These are phyloP conservation scores for Cylindrotheca closterium DNA, from an alignment of 108 stramenopile species.

Conservation along the genomic window DNA sequence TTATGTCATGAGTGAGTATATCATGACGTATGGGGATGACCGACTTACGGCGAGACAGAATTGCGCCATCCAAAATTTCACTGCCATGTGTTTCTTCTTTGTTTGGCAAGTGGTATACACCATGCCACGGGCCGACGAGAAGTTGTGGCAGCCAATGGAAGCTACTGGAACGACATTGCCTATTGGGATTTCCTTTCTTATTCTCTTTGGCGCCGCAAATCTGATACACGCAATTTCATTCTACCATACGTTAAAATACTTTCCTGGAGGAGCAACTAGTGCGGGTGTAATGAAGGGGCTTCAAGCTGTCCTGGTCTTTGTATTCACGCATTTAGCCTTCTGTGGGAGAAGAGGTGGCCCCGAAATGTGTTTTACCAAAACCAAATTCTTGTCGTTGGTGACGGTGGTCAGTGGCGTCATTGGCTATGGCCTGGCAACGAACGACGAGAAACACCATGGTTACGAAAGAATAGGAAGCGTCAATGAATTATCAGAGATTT, in stretches of 20 bases:
- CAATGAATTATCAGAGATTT: no score
- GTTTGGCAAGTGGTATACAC: slow-evolving; percentile 77
- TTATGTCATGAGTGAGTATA: slow-evolving; percentile 67
- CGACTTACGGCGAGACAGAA: slow-evolving; percentile 59
- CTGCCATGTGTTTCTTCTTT: slow-evolving; percentile 35
- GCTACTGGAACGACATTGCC: slow-evolving; percentile 45
- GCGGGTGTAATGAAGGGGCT: slow-evolving; percentile 83
- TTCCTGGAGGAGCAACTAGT: slow-evolving; percentile 65
- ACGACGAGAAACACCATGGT: no score
- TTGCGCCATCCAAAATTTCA: slow-evolving; percentile 62
- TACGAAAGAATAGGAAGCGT: no score
- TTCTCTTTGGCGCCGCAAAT: slow-evolving; percentile 40
- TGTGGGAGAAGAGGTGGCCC: slow-evolving; percentile 60
- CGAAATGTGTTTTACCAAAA: slow-evolving; percentile 73
- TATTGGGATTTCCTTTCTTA: slow-evolving; percentile 24
- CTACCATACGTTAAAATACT: slow-evolving; percentile 60
- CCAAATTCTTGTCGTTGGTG: slow-evolving; percentile 54
- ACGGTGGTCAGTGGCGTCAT: slow-evolving; percentile 56
- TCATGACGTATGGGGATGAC: slow-evolving; percentile 44
- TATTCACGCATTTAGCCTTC: slow-evolving; percentile 42
- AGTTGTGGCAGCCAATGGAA: slow-evolving; percentile 52
- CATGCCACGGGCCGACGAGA: slow-evolving; percentile 41
- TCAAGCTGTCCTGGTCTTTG: slow-evolving; percentile 81
- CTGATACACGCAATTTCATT: slow-evolving; percentile 61
- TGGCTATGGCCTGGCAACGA: slow-evolving; percentile 23